Conservation (phyloP, 108 stramenopile species). For the Chaetoceros tenuissimus region DNA sequence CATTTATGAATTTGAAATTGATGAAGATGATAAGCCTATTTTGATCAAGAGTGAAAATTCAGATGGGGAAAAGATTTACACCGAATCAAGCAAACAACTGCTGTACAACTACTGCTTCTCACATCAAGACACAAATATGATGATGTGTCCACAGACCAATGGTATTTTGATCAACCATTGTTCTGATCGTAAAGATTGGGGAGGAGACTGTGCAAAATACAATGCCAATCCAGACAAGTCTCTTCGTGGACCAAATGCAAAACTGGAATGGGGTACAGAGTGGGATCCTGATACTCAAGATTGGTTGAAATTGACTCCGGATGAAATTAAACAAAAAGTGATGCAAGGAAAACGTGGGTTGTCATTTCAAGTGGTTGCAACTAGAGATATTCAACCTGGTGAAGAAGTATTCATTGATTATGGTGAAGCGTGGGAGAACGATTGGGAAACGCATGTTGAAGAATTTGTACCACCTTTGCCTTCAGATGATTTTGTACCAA, state of each 20-base stretch:
- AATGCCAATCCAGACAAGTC: neutral
- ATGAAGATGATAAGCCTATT: neutral
- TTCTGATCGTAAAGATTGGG: conserved; percentile 1
- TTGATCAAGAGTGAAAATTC: conserved; percentile 2
- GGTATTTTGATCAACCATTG: conserved; percentile 27
- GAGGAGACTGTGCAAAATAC: conserved; percentile 2
- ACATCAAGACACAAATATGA: conserved; percentile 17
- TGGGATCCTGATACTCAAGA: conserved; percentile 37
- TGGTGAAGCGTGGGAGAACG: conserved; percentile 53
- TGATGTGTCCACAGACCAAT: conserved; percentile 13
- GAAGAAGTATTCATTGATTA: conserved; percentile 76
- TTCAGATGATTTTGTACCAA: conserved; percentile 1
- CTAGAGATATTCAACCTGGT: conserved; percentile 56
- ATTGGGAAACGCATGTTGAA: conserved; percentile 54
- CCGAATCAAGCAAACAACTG: conserved; percentile 32
- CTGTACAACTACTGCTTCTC: conserved; percentile 70
- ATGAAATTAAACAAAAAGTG: neutral
- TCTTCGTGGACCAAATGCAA: conserved; percentile 29
- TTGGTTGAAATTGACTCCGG: conserved; percentile 10
- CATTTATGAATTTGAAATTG: conserved; percentile 16
- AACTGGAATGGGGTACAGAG: conserved; percentile 39
- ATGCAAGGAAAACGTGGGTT: conserved; percentile 24
- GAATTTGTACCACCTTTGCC: conserved; percentile 21
- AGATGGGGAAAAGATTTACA: neutral
- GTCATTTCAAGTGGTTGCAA: conserved; percentile 59